These are phyloP conservation scores for Danielozyma ontarioensis DNA, from an alignment of 805 yeast species.

Conservation along the genomic window DNA sequence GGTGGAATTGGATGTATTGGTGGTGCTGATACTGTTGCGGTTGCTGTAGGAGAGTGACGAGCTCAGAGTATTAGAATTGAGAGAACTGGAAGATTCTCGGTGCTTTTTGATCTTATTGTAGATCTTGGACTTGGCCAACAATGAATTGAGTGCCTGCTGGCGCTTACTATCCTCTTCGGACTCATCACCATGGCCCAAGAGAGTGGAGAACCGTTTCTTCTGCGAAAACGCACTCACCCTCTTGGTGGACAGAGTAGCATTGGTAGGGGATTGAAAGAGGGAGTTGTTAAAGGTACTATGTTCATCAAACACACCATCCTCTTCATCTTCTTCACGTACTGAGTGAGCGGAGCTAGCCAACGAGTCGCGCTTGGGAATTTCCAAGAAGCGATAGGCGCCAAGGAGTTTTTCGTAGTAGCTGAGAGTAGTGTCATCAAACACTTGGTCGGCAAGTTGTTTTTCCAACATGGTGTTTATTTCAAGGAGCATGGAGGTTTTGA, in stretches of 20 bases:
- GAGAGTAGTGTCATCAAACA: slow-evolving; percentile 22
- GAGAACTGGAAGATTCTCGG: slow-evolving; percentile 30
- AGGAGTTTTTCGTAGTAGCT: slow-evolving; percentile 26
- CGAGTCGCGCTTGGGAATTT: slow-evolving; percentile 2
- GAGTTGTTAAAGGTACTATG: no score
- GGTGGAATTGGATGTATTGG: slow-evolving; percentile 14
- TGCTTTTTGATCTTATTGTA: slow-evolving; percentile 33
- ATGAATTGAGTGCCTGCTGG: slow-evolving; percentile 15
- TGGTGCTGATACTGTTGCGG: slow-evolving; percentile 18
- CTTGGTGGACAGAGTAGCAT: no score
- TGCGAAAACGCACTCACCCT: neutral
- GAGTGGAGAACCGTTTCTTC: neutral
- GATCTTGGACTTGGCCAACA: slow-evolving; percentile 29
- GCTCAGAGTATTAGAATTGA: slow-evolving; percentile 16
- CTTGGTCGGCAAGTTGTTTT: slow-evolving; percentile 9
- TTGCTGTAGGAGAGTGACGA: slow-evolving; percentile 12
- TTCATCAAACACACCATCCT: slow-evolving; percentile 7
- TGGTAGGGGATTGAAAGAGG: neutral
- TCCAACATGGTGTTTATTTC: slow-evolving; percentile 30
- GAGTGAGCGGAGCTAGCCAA: neutral
- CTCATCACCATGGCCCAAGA: slow-evolving; percentile 3
- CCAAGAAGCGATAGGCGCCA: slow-evolving; percentile 28
- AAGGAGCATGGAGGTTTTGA: slow-evolving; percentile 25
- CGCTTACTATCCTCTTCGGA: slow-evolving; percentile 13
- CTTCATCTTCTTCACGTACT: slow-evolving; percentile 15